Percentiles rank a stretch among this genome's conserved stretches.
Evolutionary conservation across 495 filamentous ascomycete genomes (phyloP).

Genomic region (Xylaria sp.): DNA sequence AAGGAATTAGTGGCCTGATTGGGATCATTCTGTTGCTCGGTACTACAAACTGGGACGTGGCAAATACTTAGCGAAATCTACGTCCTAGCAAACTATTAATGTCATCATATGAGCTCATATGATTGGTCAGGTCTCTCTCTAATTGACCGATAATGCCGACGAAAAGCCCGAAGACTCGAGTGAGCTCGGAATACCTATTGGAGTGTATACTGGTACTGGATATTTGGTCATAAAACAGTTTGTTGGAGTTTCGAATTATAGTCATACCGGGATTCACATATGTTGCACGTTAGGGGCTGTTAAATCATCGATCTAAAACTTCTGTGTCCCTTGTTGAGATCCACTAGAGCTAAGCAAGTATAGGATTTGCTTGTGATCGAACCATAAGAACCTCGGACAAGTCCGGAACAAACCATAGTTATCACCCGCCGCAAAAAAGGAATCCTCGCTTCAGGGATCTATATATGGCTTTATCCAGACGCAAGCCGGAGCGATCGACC

Average conservation of each 20-base stretch:
- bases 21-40: background rate
- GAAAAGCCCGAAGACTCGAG: background rate
- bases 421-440: background rate
- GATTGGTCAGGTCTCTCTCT: background rate
- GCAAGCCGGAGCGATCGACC: conserved; percentile 19
- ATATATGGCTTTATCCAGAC: background rate
- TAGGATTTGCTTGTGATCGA: conserved; percentile 3
- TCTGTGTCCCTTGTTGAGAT: background rate
- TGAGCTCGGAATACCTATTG: background rate
- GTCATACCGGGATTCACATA: background rate
- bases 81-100: background rate
- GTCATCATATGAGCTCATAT: background rate
- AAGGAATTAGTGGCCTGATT: background rate
- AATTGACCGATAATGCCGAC: conserved; percentile 13
- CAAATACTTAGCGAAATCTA: background rate
- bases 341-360: background rate
- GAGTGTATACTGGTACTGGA: background rate
- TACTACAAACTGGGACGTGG: background rate
- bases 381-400: background rate
- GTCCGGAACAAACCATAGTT: background rate
- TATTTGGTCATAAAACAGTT: conserved; percentile 7
- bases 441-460: background rate
- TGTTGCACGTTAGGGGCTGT: background rate
- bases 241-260: background rate
- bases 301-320: background rate